Base-by-base conservation (phyloP, 164 flowering plant species). In the Stephania japonica region DNA sequence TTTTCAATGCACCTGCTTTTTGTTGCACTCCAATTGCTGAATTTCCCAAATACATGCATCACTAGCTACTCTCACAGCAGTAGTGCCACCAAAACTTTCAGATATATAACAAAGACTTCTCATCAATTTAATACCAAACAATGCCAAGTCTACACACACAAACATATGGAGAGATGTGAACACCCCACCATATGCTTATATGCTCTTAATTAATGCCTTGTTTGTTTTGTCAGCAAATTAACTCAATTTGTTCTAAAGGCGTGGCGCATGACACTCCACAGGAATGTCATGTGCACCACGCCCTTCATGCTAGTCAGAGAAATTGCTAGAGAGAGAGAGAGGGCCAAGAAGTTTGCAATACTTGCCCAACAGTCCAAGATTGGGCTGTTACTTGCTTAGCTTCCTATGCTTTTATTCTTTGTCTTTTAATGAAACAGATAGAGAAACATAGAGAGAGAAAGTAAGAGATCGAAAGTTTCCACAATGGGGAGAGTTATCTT, bases 371-470 rank as follows among this genome's bases (percentile, higher is more conserved):
- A 70, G 64, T 59, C n/a, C 64, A n/a, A 59, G 79, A 70, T 72
- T 62, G 64, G 14, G 75, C 73, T 71, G 76, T 78, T 70, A 72
- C 80, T 81, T 80, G 73, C 73, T 80, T 71, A 12, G 61, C 76
- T 74, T 78, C 75, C 81, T 70, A 81, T 84, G 79, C 81, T 77
- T 78, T 78, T 76, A 75, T 80, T 76, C 65, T 73, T 78, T 83
- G 76, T 74, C 75, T 75, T 78, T 78, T 78, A 78, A 75, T 77
- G 82, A 13, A 78, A 80, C 74, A 76, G 42, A 68, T 19, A 6
- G 62, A 53, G 53, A 14, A 47, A 9, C 47, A 63, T 53, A 11
- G 72, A 69, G 67, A 43, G 47, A 38, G 71, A 53, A 19, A 53
- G 43, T 1, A 7, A 18, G 47, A 26, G 25, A 6, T n/a, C n/a